phyloP scores from a whole-genome alignment of 2,329 filamentous ascomycete species.

The Ceratocystiopsis minuta region DNA sequence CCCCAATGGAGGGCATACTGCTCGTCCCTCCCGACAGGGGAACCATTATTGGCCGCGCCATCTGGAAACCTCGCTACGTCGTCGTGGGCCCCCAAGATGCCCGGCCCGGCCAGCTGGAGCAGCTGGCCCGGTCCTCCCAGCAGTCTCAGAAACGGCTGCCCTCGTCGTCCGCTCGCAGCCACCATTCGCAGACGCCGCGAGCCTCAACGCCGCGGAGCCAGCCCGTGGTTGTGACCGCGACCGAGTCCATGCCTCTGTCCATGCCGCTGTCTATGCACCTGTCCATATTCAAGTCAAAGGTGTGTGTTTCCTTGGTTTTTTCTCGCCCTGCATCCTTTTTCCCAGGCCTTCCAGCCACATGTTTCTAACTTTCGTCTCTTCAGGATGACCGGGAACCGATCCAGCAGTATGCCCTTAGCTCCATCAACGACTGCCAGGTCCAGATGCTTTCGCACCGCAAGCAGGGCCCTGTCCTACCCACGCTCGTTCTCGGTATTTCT shows the following conservation, averaged over 20 bases:
- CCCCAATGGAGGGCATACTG: slow-evolving; percentile 31
- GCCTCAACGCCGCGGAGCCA: slow-evolving; percentile 17
- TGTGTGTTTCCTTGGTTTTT: slow-evolving; percentile 13
- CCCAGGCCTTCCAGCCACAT: too few relatives aligned
- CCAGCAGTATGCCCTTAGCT: slow-evolving; percentile 33
- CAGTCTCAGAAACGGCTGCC: slow-evolving; percentile 17
- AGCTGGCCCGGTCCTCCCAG: neutral
- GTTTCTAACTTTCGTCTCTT: neutral
- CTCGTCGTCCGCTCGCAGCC: slow-evolving; percentile 5
- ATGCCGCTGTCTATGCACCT: slow-evolving; percentile 19
- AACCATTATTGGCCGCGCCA: slow-evolving; percentile 30
- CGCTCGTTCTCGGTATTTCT: slow-evolving; percentile 37
- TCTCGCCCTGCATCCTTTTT: too few relatives aligned
- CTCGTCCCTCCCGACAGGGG: slow-evolving; percentile 32
- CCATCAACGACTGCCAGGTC: slow-evolving; percentile 37
- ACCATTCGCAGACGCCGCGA: neutral
- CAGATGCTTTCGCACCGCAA: slow-evolving; percentile 43
- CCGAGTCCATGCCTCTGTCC: slow-evolving; percentile 4
- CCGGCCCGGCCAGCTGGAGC: neutral
- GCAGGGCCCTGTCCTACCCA: slow-evolving; percentile 39
- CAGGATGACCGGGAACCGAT: slow-evolving; percentile 36
- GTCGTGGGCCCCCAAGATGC: slow-evolving; percentile 25
- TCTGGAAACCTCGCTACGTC: slow-evolving; percentile 44
- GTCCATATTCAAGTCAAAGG: slow-evolving; percentile 39
- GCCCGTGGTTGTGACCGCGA: slow-evolving; percentile 16